Percentiles rank a stretch among this genome's conserved stretches.
phyloP scores from a whole-genome alignment of 1,139 yeast species.

The Yamadazyma atlantica region DNA sequence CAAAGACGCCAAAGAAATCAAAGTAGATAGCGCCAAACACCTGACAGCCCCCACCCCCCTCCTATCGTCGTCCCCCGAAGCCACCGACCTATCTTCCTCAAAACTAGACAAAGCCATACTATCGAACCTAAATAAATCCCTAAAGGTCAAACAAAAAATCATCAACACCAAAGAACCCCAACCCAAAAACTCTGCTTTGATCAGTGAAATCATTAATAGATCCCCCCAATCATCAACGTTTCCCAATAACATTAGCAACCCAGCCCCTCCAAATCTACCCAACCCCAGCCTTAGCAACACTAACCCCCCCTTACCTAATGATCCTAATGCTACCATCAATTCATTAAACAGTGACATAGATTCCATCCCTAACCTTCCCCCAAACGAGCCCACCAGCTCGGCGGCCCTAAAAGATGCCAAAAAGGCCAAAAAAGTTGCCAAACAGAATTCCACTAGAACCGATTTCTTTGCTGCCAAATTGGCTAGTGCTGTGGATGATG shows the following conservation, averaged over 20 bases:
- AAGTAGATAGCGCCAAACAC: not conserved
- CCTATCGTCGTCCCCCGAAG: conserved; percentile 5
- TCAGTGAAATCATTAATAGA: conserved; percentile 35
- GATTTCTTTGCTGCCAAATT: conserved; percentile 92
- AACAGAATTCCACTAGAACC: conserved; percentile 59
- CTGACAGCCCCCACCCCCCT: not conserved
- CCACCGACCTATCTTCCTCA: conserved; percentile 12
- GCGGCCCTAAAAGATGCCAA: conserved; percentile 7
- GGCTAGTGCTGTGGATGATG: conserved; percentile 93
- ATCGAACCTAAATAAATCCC: conserved; percentile 38
- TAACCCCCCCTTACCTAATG: too few species aligned
- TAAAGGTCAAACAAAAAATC: conserved; percentile 43
- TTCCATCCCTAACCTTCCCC: conserved; percentile 15
- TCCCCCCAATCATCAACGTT: conserved; percentile 32
- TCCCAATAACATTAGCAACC: conserved; percentile 19
- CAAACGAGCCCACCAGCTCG: conserved; percentile 8
- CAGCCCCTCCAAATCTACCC: conserved; percentile 3
- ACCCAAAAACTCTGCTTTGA: conserved; percentile 33
- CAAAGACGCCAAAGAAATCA: not conserved
- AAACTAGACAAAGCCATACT: conserved; percentile 32
- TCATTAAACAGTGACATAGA: conserved; percentile 6
- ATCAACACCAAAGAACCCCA: conserved; percentile 38
- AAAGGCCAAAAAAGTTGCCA: conserved; percentile 22
- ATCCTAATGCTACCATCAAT: too few species aligned
- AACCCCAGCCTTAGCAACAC: too few species aligned